Conservation (phyloP, 257 asterid species). For the Solanum lycopersicoides region DNA sequence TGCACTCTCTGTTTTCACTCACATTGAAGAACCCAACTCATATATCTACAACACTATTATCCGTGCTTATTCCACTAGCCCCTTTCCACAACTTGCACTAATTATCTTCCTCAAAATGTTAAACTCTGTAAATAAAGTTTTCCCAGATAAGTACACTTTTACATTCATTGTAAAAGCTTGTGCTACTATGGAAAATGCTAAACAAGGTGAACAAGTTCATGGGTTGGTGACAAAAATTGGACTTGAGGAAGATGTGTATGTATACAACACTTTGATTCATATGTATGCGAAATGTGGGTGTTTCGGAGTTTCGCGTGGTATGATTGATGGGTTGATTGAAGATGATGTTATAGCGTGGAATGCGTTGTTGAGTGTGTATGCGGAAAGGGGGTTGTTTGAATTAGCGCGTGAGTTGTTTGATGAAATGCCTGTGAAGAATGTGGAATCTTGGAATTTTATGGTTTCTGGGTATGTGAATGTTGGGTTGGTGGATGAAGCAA, state of each 20-base stretch:
- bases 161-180: conserved; percentile 34
- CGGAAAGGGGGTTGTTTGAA: conserved; percentile 22
- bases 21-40: conserved; percentile 14
- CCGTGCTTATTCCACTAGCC: conserved; percentile 16
- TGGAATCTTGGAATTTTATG: conserved; percentile 35
- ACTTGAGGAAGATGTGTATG: conserved; percentile 12
- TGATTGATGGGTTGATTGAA: conserved; percentile 12
- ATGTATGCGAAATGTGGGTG: conserved; percentile 22
- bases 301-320: conserved; percentile 10
- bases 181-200: conserved; percentile 6
- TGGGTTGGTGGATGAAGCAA: conserved; percentile 24
- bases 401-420: conserved; percentile 9
- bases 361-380: conserved; percentile 17
- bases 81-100: conserved; percentile 9
- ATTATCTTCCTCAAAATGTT: conserved; percentile 19
- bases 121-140: background rate
- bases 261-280: conserved; percentile 22
- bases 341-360: conserved; percentile 23
- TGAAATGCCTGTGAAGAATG: conserved; percentile 29
- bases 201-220: conserved; percentile 19
- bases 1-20: conserved; percentile 18
- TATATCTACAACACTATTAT: conserved; percentile 26
- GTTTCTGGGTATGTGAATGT: conserved; percentile 16
- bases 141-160: conserved; percentile 23
- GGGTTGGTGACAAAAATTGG: conserved; percentile 15